Conservation (phyloP, 1,284 basidiomycete species). For the Anthracocystis setariae region DNA sequence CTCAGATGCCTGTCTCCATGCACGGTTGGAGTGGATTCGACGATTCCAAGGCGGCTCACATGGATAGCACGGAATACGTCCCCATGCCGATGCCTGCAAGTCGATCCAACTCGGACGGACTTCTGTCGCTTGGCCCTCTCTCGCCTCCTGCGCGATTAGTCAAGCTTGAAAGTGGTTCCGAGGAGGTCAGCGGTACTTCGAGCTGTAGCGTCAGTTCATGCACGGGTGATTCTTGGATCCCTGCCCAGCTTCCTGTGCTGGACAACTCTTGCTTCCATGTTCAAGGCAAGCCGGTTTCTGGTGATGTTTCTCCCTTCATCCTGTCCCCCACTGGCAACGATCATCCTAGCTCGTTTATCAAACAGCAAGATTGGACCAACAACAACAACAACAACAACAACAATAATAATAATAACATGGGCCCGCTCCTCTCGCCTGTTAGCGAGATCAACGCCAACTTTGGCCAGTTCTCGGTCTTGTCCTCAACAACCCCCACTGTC, state of each 20-base stretch:
- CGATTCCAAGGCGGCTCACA: neutral
- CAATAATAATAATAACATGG: too few relatives aligned
- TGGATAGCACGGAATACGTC: constrained; percentile 15
- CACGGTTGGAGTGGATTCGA: constrained; percentile 32
- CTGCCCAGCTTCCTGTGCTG: constrained; percentile 11
- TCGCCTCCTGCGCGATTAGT: constrained; percentile 22
- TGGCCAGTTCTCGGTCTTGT: constrained; percentile 22
- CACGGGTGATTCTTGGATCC: constrained; percentile 19
- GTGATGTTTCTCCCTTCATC: constrained; percentile 20
- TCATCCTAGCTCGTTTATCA: neutral
- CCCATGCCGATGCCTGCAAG: constrained; percentile 4
- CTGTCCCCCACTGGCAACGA: constrained; percentile 13
- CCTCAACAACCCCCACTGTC: neutral
- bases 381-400: too few relatives aligned
- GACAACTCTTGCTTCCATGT: constrained; percentile 25
- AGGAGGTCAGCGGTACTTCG: constrained; percentile 21
- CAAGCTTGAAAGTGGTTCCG: constrained; percentile 7
- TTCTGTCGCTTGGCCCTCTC: constrained; percentile 23
- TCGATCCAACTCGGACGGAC: constrained; percentile 34
- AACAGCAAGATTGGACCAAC: too few relatives aligned
- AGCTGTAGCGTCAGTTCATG: constrained; percentile 36
- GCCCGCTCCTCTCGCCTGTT: constrained; percentile 28
- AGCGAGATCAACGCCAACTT: constrained; percentile 31
- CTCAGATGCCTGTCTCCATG: constrained; percentile 25
- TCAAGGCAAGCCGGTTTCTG: constrained; percentile 9